A percentile compares a stretch with the other conserved stretches of the same genome.
phyloP scores from a whole-genome alignment of 768 basidiomycete genomes.

The Tulasnella sp. region DNA sequence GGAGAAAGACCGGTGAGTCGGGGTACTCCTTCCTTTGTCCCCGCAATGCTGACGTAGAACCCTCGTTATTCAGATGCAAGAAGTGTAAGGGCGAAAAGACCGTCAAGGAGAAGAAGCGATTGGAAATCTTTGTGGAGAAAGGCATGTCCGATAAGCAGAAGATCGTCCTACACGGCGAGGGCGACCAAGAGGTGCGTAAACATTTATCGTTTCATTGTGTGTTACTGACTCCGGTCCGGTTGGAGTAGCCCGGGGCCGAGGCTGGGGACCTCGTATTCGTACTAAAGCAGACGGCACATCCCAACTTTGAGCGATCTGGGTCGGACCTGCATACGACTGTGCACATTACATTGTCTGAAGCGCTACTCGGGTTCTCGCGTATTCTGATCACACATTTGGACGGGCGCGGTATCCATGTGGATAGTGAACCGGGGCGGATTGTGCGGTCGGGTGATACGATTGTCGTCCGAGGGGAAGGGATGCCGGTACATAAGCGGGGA shows the following conservation, averaged over 20 bases:
- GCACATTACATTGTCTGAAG: slow-evolving; percentile 84
- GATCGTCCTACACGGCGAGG: slow-evolving; percentile 82
- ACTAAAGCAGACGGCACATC: slow-evolving; percentile 53
- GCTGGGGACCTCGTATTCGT: slow-evolving; percentile 87
- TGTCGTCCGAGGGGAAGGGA: slow-evolving; percentile 71
- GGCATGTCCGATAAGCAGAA: slow-evolving; percentile 76
- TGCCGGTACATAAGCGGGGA: slow-evolving; percentile 40
- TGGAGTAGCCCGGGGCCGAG: slow-evolving; percentile 59
- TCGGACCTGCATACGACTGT: slow-evolving; percentile 69
- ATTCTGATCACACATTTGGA: slow-evolving; percentile 87
- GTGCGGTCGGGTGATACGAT: slow-evolving; percentile 64
- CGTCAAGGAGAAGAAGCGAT: slow-evolving; percentile 75
- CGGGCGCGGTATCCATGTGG: slow-evolving; percentile 74
- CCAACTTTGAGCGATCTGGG: slow-evolving; percentile 72
- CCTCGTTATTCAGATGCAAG: slow-evolving; percentile 54
- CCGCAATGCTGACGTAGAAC: slow-evolving; percentile 10
- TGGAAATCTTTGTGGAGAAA: slow-evolving; percentile 75
- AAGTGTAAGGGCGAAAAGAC: slow-evolving; percentile 85
- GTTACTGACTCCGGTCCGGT: background rate
- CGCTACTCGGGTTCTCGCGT: slow-evolving; percentile 87
- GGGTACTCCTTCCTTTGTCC: background rate
- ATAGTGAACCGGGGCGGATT: slow-evolving; percentile 61
- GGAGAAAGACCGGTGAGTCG: slow-evolving; percentile 66
- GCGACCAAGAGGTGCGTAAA: slow-evolving; percentile 65
- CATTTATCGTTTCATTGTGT: slow-evolving; percentile 1